Conservation (phyloP, 1,139 yeast species). For the Hansenula anomala region DNA sequence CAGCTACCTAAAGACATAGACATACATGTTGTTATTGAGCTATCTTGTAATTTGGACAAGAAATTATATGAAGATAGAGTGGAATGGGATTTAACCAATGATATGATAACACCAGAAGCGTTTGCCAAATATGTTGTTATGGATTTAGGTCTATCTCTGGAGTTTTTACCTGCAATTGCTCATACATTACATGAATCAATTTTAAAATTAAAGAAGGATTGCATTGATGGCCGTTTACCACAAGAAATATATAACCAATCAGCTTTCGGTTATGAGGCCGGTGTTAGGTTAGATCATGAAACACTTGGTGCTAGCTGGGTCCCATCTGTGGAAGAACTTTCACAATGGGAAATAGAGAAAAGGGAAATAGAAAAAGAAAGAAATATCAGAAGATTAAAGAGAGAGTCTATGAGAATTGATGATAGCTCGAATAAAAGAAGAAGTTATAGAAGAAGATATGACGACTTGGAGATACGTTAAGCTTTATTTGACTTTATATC, state of each 20-base stretch:
- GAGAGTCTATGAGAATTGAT: conserved; percentile 75
- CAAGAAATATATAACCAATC: conserved; percentile 54
- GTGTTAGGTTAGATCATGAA: conserved; percentile 58
- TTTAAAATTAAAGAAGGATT: conserved; percentile 73
- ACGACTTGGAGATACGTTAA: conserved; percentile 41
- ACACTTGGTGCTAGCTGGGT: conserved; percentile 76
- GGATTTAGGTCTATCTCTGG: conserved; percentile 81
- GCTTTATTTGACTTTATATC: too few relatives aligned
- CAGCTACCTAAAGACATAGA: conserved; percentile 61
- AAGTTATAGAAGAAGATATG: conserved; percentile 48
- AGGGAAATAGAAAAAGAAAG: conserved; percentile 94
- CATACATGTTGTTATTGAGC: conserved; percentile 71
- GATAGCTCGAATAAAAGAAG: conserved; percentile 43
- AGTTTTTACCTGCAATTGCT: conserved; percentile 87
- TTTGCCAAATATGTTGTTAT: conserved; percentile 80
- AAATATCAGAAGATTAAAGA: conserved; percentile 82
- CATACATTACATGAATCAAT: conserved; percentile 82
- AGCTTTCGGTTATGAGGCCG: conserved; percentile 56
- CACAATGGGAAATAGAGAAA: conserved; percentile 92
- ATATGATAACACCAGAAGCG: conserved; percentile 69
- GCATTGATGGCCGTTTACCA: conserved; percentile 73
- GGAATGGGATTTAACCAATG: conserved; percentile 81
- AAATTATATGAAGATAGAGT: conserved; percentile 86
- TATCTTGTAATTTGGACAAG: conserved; percentile 80
- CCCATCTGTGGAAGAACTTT: conserved; percentile 79